Conservation (phyloP, 345 rosid genomes). For the Eucalyptus guilfoylei region DNA sequence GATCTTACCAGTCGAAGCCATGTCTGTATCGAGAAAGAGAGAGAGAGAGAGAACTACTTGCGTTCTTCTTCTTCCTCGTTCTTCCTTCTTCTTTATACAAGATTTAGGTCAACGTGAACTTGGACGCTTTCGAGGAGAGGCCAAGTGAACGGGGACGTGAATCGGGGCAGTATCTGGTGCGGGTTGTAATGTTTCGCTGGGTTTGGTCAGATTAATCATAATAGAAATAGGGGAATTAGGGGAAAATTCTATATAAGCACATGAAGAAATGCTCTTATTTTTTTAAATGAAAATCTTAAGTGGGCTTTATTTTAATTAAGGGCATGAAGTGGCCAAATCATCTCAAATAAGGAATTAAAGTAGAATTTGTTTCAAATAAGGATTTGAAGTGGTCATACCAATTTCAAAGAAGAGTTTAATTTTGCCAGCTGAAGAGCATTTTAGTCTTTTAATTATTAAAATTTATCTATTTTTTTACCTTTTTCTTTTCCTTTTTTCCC, state of each 20-base stretch:
- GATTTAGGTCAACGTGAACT: not conserved
- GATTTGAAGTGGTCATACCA: fast-evolving
- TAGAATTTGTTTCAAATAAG: fast-evolving
- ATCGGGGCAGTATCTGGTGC: not conserved
- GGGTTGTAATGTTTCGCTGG: not conserved
- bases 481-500: too few species aligned
- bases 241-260: too few species aligned
- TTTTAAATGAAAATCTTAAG: fast-evolving
- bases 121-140: not conserved
- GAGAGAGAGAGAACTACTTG: not conserved
- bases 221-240: not conserved
- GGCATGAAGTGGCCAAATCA: fast-evolving
- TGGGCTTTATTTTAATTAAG: fast-evolving
- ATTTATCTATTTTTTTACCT: too few species aligned
- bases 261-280: too few species aligned
- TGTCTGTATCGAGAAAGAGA: not conserved
- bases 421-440: fast-evolving
- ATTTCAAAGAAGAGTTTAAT: fast-evolving
- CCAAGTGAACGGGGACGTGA: not conserved
- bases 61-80: not conserved
- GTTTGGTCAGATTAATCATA: too few species aligned
- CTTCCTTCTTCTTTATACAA: not conserved
- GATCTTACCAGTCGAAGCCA: not conserved
- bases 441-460: too few species aligned
- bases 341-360: fast-evolving